Evolutionary conservation across 805 yeast genomes (phyloP), one percentile per base, ranked within the genome.

Genomic region (Metschnikowia reukaufii): DNA sequence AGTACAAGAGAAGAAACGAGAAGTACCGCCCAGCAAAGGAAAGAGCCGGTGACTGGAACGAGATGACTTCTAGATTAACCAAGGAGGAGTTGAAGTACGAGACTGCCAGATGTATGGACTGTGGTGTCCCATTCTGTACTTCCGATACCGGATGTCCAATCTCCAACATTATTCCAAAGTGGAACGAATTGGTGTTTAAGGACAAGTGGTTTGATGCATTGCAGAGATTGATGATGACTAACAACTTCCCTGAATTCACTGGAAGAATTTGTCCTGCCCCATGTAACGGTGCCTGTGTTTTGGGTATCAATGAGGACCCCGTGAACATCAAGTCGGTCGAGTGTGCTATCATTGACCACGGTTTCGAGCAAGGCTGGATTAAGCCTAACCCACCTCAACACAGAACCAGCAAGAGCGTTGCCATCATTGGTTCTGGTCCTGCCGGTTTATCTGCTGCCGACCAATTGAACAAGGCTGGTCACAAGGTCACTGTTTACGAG

Each of bases 191-290:
- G 57, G 96, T 92, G 16, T 92, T 90, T 81, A 81, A 90, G 68
- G 92, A 89, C 68, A 83, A 92, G 64, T 92, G 98, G 98, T 82
- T 76, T 62, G 91, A 89, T 60, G 99, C 99, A 16, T 77, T 90
- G 60, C 92, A 90, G 65, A 80, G 96, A 59, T 78, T 92, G 65
- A 72, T 88, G 65, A 92, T 90, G 91, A 94, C 99, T 51, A 92
- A 92, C 75, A 92, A 94, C 73, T 92, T 94, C 86, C 98, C 98
- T 18, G 98, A 94, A 72, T 92, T 94, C 63, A 92, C 98, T 50
- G 96, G 97, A 51, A 83, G 97, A 72, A 92, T 92, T 54, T 92
- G 99, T 73, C 99, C 99, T 18, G 98, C 98, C 51, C 99, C 99
- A 54, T 92, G 99, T 75, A 96, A 91, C 69, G 97, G 97, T 59